These are phyloP conservation scores for Colletotrichum chlorophyti DNA, from an alignment of 2,329 filamentous ascomycete genomes.

Conservation along the genomic window DNA sequence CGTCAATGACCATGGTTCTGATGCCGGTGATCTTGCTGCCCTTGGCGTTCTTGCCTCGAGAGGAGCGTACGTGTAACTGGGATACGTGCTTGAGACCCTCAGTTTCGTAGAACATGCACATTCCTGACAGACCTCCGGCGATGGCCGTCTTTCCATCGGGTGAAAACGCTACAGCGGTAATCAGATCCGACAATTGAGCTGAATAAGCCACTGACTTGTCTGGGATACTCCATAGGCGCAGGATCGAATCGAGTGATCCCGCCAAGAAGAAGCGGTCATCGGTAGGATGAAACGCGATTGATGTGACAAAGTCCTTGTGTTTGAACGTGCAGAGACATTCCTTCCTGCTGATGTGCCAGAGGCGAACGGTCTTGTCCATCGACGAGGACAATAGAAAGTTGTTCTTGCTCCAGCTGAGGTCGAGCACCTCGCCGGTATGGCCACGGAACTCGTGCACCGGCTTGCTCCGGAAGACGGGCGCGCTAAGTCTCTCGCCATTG, in stretches of 20 bases:
- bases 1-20: slow-evolving; percentile 70
- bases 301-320: slow-evolving; percentile 93
- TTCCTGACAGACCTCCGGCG: slow-evolving; percentile 83
- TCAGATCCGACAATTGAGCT: slow-evolving; percentile 80
- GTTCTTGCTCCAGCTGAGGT: slow-evolving; percentile 98
- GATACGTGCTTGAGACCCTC: slow-evolving; percentile 84
- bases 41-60: slow-evolving; percentile 90
- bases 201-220: slow-evolving; percentile 92
- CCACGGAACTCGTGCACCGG: slow-evolving; percentile 82
- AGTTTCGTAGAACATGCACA: slow-evolving; percentile 92
- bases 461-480: slow-evolving; percentile 86
- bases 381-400: slow-evolving; percentile 95
- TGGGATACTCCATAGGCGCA: slow-evolving; percentile 95
- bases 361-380: slow-evolving; percentile 95
- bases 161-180: slow-evolving; percentile 92
- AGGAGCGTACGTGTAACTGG: slow-evolving; percentile 92
- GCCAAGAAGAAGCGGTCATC: slow-evolving; percentile 98
- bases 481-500: slow-evolving; percentile 72
- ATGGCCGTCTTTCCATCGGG: slow-evolving; percentile 91
- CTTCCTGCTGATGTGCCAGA: slow-evolving; percentile 87
- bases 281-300: slow-evolving; percentile 90
- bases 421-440: slow-evolving; percentile 85
- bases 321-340: slow-evolving; percentile 95
- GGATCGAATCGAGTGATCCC: slow-evolving; percentile 85
- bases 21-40: slow-evolving; percentile 98